These are phyloP conservation scores for Trametes coccinea DNA, from an alignment of 768 basidiomycete genomes.

Conservation along the genomic window DNA sequence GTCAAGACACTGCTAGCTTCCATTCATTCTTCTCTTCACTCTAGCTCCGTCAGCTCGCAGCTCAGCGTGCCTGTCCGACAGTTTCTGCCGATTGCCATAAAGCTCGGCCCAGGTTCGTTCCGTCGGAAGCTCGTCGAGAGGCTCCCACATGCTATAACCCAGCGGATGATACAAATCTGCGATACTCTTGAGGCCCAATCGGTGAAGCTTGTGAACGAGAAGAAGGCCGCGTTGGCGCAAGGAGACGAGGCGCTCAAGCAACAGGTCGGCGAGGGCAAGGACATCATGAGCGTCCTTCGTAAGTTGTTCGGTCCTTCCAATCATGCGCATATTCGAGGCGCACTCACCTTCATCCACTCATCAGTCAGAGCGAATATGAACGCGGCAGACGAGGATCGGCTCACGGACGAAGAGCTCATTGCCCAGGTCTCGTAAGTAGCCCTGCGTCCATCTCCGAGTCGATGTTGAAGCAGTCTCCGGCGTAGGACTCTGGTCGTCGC, in stretches of 20 bases:
- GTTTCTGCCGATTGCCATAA: constrained; percentile 15
- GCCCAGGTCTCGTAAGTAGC: constrained; percentile 34
- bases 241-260: constrained; percentile 36
- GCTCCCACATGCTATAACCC: constrained; percentile 35
- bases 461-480: background rate
- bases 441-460: background rate
- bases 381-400: constrained; percentile 10
- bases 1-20: background rate
- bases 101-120: constrained; percentile 28
- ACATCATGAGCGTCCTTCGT: constrained; percentile 50
- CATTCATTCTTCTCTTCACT: no score
- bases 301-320: constrained; percentile 16
- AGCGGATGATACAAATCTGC: constrained; percentile 35
- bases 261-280: constrained; percentile 41
- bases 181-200: constrained; percentile 39
- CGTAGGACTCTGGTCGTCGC: constrained; percentile 28
- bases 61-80: background rate
- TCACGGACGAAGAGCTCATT: constrained; percentile 35
- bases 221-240: constrained; percentile 36
- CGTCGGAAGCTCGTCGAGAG: constrained; percentile 34
- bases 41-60: background rate
- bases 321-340: no score
- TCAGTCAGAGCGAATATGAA: constrained; percentile 43
- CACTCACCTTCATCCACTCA: background rate
- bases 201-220: constrained; percentile 36